phyloP scores from a whole-genome alignment of 176 grass and related monocot species.

The Triticum turgidum region DNA sequence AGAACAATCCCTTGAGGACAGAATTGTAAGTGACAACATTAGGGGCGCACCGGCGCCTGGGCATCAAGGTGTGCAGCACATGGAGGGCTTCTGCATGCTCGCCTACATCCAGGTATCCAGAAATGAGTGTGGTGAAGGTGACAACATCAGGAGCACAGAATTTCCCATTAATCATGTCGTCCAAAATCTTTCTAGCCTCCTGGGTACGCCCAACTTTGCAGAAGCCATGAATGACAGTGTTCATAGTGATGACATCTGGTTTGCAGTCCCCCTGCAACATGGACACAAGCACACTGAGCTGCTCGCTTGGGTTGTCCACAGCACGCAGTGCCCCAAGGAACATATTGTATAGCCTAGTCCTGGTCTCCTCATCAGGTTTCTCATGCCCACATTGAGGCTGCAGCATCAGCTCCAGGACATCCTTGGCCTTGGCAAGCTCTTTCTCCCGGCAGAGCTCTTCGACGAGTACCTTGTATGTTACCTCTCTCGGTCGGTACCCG shows the following conservation, averaged over 20 bases:
- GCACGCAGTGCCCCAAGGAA: slow-evolving; percentile 62
- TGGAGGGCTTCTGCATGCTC: slow-evolving; percentile 60
- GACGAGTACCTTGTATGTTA: slow-evolving; percentile 69
- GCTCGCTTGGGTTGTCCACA: slow-evolving; percentile 68
- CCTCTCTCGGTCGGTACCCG: slow-evolving; percentile 50
- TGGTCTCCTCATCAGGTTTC: slow-evolving; percentile 14
- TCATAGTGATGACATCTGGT: slow-evolving; percentile 76
- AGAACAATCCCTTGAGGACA: slow-evolving; percentile 58
- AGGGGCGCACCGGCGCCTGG: slow-evolving; percentile 45
- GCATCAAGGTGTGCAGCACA: slow-evolving; percentile 55
- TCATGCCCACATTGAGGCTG: slow-evolving; percentile 7
- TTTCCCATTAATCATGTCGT: slow-evolving; percentile 77
- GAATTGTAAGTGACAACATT: slow-evolving; percentile 71
- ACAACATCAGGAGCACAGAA: slow-evolving; percentile 75
- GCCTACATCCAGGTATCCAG: slow-evolving; percentile 55
- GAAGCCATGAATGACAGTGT: slow-evolving; percentile 86
- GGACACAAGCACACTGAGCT: slow-evolving; percentile 67
- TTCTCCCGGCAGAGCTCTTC: slow-evolving; percentile 70
- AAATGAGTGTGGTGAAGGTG: slow-evolving; percentile 77
- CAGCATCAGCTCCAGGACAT: slow-evolving; percentile 68
- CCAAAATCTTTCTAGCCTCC: slow-evolving; percentile 76
- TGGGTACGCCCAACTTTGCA: slow-evolving; percentile 67
- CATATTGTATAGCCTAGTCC: slow-evolving; percentile 79
- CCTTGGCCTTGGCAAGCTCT: slow-evolving; percentile 67
- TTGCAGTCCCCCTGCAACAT: slow-evolving; percentile 78